A percentile compares a stretch with the other conserved stretches of the same genome.
phyloP scores from a whole-genome alignment of 202 grass and related monocot genomes.

The Carex sylvatica region DNA sequence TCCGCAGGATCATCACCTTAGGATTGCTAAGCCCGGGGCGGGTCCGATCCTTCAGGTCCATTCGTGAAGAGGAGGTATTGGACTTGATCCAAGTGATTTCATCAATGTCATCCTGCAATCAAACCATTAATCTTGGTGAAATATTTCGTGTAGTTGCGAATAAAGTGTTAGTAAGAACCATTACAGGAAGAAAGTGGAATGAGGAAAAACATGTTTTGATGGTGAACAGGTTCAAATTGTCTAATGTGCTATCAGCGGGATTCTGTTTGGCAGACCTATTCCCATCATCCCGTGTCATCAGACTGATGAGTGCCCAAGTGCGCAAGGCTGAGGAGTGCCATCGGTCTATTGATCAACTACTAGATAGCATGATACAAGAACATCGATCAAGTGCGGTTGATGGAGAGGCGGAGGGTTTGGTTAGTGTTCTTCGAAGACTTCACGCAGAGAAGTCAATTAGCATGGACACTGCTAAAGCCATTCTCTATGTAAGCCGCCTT shows the following conservation, averaged over 20 bases:
- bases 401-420: background rate
- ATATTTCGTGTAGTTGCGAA: background rate
- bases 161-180: conserved; percentile 31
- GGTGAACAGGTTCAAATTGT: too few species aligned
- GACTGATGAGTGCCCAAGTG: conserved; percentile 21
- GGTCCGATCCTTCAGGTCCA: too few species aligned
- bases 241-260: too few species aligned
- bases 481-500: background rate
- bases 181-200: conserved; percentile 41
- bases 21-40: too few species aligned
- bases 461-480: background rate
- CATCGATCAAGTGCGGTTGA: background rate
- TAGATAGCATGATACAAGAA: conserved; percentile 44
- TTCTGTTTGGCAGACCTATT: conserved; percentile 52
- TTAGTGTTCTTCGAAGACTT: background rate
- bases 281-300: conserved; percentile 40
- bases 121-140: too few species aligned
- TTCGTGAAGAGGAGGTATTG: too few species aligned
- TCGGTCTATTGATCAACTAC: conserved; percentile 24
- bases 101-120: too few species aligned
- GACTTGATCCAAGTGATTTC: too few species aligned
- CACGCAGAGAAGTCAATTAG: background rate
- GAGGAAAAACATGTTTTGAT: conserved; percentile 43
- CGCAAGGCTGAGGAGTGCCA: conserved; percentile 33
- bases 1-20: too few species aligned